phyloP scores from a whole-genome alignment of 345 rosid genomes.

The Acer negundo region DNA sequence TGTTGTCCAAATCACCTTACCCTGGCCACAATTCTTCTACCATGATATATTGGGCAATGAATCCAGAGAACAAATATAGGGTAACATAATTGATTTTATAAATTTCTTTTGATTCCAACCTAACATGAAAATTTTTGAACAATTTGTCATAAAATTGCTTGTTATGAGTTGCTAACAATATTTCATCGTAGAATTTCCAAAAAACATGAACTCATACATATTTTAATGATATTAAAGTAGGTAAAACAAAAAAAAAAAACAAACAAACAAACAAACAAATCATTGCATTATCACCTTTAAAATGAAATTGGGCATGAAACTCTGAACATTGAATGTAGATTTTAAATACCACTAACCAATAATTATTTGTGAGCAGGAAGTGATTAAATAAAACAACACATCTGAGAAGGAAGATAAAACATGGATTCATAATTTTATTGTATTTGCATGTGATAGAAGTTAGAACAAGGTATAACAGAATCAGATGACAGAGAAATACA shows the following conservation, averaged over 20 bases:
- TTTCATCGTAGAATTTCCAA: not conserved
- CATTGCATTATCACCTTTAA: not conserved
- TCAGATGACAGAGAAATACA: not conserved
- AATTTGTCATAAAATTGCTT: not conserved
- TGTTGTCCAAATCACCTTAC: not conserved
- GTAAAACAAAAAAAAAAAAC: not conserved
- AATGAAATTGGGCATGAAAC: constrained; percentile 5
- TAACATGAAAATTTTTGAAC: not conserved
- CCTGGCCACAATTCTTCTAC: not conserved
- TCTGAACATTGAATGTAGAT: not conserved
- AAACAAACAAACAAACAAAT: not conserved
- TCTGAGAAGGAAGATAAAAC: not conserved
- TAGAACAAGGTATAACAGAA: not conserved
- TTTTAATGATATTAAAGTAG: not conserved
- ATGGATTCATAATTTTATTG: not conserved
- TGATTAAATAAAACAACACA: not conserved
- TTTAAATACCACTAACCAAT: not conserved
- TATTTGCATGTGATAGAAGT: not conserved
- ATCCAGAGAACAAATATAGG: not conserved
- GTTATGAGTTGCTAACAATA: not conserved
- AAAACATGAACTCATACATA: not conserved
- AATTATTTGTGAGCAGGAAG: not conserved
- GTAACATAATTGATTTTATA: not conserved
- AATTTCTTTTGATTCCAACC: not conserved
- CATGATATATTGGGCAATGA: not conserved